Evolutionary conservation across 2,329 filamentous ascomycete genomes (phyloP).

Genomic region (Colletotrichum filicis): DNA sequence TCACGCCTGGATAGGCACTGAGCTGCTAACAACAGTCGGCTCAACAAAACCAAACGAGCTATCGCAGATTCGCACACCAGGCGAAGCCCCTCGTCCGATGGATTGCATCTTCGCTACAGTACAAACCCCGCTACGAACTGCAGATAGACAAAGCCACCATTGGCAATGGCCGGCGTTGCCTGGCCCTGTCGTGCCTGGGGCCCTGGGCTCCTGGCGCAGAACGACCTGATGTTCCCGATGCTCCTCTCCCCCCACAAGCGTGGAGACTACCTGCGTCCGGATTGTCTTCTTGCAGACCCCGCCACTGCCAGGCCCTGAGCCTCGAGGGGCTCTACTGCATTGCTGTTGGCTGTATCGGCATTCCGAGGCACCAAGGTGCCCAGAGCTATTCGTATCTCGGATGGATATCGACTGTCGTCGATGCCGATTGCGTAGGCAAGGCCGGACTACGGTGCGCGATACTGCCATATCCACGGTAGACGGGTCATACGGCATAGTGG

Average conservation of each 20-base stretch:
- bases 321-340: constrained; percentile 15
- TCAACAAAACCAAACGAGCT: constrained; percentile 19
- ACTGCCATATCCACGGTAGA: constrained; percentile 1
- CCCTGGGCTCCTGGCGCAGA: not conserved
- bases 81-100: not conserved
- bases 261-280: constrained; percentile 34
- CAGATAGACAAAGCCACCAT: constrained; percentile 29
- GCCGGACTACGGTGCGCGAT: constrained; percentile 4
- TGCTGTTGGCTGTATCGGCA: constrained; percentile 11
- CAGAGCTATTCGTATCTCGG: not conserved
- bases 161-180: constrained; percentile 12
- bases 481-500: constrained; percentile 17
- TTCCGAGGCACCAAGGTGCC: not conserved
- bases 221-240: constrained; percentile 24
- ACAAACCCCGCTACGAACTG: constrained; percentile 12
- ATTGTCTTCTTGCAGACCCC: constrained; percentile 33
- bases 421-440: constrained; percentile 13
- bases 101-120: constrained; percentile 6
- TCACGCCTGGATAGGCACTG: constrained; percentile 6
- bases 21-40: constrained; percentile 12
- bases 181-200: not conserved
- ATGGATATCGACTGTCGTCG: constrained; percentile 1
- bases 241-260: constrained; percentile 27
- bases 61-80: constrained; percentile 1
- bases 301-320: constrained; percentile 25